Evolutionary conservation across 73 alveolate species (phyloP).

Genomic region (Diophrys sp.): DNA sequence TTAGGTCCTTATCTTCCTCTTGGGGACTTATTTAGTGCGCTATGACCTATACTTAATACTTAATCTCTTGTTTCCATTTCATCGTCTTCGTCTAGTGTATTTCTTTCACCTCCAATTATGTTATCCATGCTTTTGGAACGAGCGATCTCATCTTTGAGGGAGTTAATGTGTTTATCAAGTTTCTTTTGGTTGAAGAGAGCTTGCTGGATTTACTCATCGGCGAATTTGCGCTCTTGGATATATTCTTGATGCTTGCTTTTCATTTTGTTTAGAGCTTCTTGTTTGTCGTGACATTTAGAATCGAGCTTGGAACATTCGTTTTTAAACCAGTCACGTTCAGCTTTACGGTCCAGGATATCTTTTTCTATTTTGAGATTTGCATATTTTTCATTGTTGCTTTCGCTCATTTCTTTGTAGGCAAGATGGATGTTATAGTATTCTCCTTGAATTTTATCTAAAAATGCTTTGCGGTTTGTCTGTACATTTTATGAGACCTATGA

Average conservation of each 20-base stretch:
- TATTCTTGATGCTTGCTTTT: constrained; percentile 46
- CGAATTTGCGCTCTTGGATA: constrained; percentile 44
- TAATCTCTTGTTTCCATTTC: constrained; percentile 6
- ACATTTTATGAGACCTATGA: constrained; percentile 34
- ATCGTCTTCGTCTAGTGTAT: constrained; percentile 3
- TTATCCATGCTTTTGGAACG: background rate
- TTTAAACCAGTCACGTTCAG: constrained; percentile 55
- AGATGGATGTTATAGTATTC: constrained; percentile 50
- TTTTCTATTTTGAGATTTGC: constrained; percentile 42
- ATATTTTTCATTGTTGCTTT: constrained; percentile 43
- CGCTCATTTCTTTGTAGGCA: constrained; percentile 37
- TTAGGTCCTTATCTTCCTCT: too few species aligned
- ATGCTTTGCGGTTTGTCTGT: constrained; percentile 22
- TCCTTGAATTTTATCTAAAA: constrained; percentile 52
- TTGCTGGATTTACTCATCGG: constrained; percentile 40
- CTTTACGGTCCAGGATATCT: constrained; percentile 51
- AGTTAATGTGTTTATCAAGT: constrained; percentile 1
- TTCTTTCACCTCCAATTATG: background rate
- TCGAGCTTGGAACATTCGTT: constrained; percentile 61
- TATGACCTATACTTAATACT: background rate
- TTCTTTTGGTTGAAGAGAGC: constrained; percentile 43
- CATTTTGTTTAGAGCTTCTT: constrained; percentile 26
- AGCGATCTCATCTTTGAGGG: constrained; percentile 25
- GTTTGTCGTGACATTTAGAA: constrained; percentile 40
- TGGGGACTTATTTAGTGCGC: too few species aligned